These are phyloP conservation scores for Talaromyces ruber DNA, from an alignment of 495 filamentous ascomycete genomes.

Conservation along the genomic window DNA sequence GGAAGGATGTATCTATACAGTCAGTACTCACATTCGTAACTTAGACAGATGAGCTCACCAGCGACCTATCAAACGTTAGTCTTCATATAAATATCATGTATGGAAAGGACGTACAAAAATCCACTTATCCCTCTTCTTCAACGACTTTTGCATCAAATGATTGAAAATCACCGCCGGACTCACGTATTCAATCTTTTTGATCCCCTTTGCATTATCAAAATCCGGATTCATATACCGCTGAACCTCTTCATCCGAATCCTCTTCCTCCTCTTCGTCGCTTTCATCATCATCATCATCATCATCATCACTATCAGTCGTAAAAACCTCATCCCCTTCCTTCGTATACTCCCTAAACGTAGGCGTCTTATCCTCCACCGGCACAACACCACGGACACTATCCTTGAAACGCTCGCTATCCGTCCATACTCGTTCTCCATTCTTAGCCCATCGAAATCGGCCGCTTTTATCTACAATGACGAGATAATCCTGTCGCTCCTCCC, in stretches of 20 bases:
- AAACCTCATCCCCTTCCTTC: not conserved
- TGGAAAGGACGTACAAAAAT: slow-evolving; percentile 56
- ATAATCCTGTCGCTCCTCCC: slow-evolving; percentile 65
- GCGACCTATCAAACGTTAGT: slow-evolving; percentile 21
- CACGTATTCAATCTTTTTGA: slow-evolving; percentile 58
- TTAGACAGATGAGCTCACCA: not conserved
- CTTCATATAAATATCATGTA: not conserved
- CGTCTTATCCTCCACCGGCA: slow-evolving; percentile 52
- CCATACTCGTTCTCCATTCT: slow-evolving; percentile 67
- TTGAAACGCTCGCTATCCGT: slow-evolving; percentile 61
- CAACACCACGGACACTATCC: slow-evolving; percentile 73
- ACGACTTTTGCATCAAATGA: slow-evolving; percentile 59
- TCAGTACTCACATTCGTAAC: not conserved
- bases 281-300: slow-evolving; percentile 1
- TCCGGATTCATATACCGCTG: slow-evolving; percentile 45
- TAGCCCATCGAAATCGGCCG: slow-evolving; percentile 68
- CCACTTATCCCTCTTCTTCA: slow-evolving; percentile 76
- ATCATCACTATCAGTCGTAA: not conserved
- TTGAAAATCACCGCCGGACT: slow-evolving; percentile 62
- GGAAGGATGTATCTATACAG: slow-evolving; percentile 68
- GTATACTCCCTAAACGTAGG: slow-evolving; percentile 33
- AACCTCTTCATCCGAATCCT: slow-evolving; percentile 24
- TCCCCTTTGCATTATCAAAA: slow-evolving; percentile 44
- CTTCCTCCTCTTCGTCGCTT: not conserved
- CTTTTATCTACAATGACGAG: slow-evolving; percentile 59